Conservation (phyloP, 345 rosid genomes). For the Brassica napus region DNA sequence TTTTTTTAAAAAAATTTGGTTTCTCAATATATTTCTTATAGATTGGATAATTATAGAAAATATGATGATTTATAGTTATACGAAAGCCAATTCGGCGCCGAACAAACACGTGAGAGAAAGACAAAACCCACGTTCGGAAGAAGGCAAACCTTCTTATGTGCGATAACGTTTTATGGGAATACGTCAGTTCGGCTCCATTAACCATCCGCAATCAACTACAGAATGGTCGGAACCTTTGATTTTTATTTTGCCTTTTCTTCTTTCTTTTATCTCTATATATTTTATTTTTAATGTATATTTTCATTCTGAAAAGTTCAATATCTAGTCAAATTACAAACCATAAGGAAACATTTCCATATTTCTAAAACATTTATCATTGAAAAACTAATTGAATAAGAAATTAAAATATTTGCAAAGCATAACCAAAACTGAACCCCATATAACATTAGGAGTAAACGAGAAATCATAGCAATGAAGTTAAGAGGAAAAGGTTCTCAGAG, state of each 20-base stretch:
- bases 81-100: conserved; percentile 30
- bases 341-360: background rate
- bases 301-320: background rate
- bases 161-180: background rate
- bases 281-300: too few species aligned
- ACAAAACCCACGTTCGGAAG: conserved; percentile 23
- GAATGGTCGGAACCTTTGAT: conserved; percentile 15
- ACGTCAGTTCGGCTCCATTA: background rate
- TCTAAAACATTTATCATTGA: background rate
- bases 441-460: background rate
- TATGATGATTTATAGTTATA: background rate
- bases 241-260: background rate
- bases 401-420: background rate
- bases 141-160: conserved; percentile 18
- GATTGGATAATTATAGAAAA: background rate
- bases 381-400: background rate
- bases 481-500: too few species aligned
- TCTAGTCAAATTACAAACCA: background rate
- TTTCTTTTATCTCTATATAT: too few species aligned
- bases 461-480: background rate
- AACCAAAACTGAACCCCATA: background rate
- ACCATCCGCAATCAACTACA: background rate
- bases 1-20: too few species aligned
- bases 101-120: conserved; percentile 31
- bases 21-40: background rate